Evolutionary conservation across 768 basidiomycete genomes (phyloP), one percentile per base, ranked within the genome.

Genomic region (Pilatotrama ljubarskyi): DNA sequence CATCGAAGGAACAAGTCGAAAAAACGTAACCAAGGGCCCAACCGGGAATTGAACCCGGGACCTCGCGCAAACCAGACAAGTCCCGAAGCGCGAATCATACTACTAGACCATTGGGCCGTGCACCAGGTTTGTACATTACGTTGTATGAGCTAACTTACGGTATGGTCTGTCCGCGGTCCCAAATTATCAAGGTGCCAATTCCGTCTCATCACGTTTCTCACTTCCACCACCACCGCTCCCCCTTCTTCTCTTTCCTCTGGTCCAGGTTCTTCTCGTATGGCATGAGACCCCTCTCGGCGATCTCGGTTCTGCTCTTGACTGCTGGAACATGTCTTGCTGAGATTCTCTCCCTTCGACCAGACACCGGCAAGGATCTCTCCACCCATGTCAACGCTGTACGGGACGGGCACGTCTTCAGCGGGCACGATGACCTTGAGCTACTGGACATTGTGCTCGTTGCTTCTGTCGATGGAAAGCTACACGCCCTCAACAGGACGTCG

Each of bases 391-490:
- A 66, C 32, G 14, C 58, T 46, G 55, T 53, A 37, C 61, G 51
- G 37, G 63, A 66, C 13, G 46, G 50, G 11, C 58, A 29, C 15
- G 26, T 48, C 6, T 61, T 48, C 38, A 41, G 43, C 32, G 57
- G 53, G 17, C 24, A 64, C 8, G 60, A 66, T 26, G 84, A 88
- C 57, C 77, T 86, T 18, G 81, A 88, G 50, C 76, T 96, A 11
- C 73, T 94, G 59, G 90, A 96, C 68, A 82, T 91, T 55, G 90
- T 97, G 25, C 84, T 99, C 17, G 83, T 96, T 11, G 92, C 95
- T 1, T 94, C 94, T 7, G 87, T 99, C 25, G 95, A 98, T 74
- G 96, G 96, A 24, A 93, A 87, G 58, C 87, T 99, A 35, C 95
- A 98, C 77, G 97, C 94, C 0, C 80, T 98, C 64, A 94, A 96